Percentiles rank a stretch among this genome's conserved stretches.
Evolutionary conservation across 2,329 filamentous ascomycete genomes (phyloP).

Genomic region (Diaporthe citrichinensis): DNA sequence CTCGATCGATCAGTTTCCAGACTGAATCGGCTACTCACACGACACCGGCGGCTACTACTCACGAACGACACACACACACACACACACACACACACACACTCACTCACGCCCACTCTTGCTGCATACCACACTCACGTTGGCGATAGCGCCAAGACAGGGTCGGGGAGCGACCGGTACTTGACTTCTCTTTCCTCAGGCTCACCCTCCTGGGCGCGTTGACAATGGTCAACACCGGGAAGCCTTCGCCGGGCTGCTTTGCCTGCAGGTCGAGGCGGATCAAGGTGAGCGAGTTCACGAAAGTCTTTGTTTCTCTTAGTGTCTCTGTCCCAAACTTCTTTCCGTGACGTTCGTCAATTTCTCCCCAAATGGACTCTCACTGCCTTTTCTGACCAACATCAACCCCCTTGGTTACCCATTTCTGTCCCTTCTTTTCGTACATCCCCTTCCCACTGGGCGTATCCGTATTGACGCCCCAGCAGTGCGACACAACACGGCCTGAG

Average conservation of each 20-base stretch:
- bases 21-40: slow-evolving; percentile 17
- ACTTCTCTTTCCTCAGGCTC: background rate
- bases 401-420: background rate
- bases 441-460: background rate
- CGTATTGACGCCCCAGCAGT: slow-evolving; percentile 25
- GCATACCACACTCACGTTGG: background rate
- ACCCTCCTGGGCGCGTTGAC: background rate
- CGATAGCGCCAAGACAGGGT: background rate
- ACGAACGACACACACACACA: slow-evolving; percentile 3
- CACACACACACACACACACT: too few species aligned
- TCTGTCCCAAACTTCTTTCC: background rate
- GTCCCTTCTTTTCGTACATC: background rate
- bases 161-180: background rate
- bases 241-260: slow-evolving; percentile 42
- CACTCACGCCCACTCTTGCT: background rate
- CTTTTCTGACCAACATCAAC: background rate
- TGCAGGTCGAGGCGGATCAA: slow-evolving; percentile 41
- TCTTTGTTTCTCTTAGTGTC: background rate
- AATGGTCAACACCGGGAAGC: slow-evolving; percentile 43
- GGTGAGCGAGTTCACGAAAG: slow-evolving; percentile 22
- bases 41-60: background rate
- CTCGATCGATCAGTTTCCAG: background rate
- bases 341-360: too few species aligned
- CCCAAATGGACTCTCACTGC: background rate
- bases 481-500: slow-evolving; percentile 41